Evolutionary conservation across 139 green algal species (phyloP).

Genomic region (Volvox reticuliferus): DNA sequence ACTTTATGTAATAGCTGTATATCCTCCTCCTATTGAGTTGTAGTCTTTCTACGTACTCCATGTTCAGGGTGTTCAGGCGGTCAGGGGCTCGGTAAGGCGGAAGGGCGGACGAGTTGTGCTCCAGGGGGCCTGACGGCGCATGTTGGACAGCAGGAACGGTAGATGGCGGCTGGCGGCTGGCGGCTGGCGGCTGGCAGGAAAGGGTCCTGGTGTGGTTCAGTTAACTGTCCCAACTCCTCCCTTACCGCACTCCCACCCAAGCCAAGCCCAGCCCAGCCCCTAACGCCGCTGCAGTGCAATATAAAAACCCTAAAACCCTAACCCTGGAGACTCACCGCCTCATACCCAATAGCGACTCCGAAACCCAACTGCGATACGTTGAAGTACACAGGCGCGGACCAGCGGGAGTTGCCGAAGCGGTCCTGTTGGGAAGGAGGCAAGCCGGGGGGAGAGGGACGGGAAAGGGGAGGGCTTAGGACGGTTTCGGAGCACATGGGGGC

Average conservation of each 20-base stretch:
- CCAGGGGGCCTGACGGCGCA: too few relatives aligned
- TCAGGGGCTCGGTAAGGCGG: too few relatives aligned
- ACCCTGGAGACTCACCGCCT: neutral
- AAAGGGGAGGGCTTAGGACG: neutral
- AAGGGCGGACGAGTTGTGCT: too few relatives aligned
- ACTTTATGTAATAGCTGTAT: too few relatives aligned
- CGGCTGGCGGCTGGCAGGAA: too few relatives aligned
- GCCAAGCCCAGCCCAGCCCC: neutral
- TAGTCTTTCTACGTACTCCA: too few relatives aligned
- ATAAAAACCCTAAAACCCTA: neutral
- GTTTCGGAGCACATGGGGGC: neutral
- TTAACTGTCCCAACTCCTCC: too few relatives aligned
- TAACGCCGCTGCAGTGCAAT: neutral
- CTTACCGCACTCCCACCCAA: neutral
- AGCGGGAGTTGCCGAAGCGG: conserved; percentile 21
- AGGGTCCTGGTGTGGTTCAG: too few relatives aligned
- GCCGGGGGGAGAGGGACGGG: neutral
- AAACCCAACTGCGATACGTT: conserved; percentile 22
- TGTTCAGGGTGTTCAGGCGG: too few relatives aligned
- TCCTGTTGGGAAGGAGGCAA: neutral
- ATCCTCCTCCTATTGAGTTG: too few relatives aligned
- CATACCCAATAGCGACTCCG: neutral
- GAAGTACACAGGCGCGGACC: conserved; percentile 43
- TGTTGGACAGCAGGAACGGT: too few relatives aligned
- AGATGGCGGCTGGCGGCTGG: too few relatives aligned